These are phyloP conservation scores for Fusarium sp. DNA, from an alignment of 2,329 filamentous ascomycete species.

Conservation along the genomic window DNA sequence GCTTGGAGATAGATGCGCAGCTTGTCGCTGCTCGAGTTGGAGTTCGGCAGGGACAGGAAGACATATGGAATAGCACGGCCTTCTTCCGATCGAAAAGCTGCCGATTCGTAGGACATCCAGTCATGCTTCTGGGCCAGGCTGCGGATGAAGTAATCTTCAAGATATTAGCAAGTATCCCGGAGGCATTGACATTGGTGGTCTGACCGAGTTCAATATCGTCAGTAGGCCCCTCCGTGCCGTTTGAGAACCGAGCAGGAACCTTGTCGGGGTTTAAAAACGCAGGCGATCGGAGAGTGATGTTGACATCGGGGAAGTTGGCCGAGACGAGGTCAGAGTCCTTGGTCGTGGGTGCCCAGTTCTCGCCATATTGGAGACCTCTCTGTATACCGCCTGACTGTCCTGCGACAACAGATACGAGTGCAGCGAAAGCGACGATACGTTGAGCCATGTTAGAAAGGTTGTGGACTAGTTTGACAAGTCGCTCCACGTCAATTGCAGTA, in stretches of 20 bases:
- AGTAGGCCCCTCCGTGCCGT: constrained; percentile 4
- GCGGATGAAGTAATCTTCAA: constrained; percentile 4
- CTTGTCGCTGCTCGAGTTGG: not conserved
- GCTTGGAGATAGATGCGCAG: constrained; percentile 3
- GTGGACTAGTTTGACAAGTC: accelerated
- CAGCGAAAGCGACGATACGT: accelerated
- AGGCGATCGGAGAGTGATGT: constrained; percentile 13
- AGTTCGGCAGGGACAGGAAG: not conserved
- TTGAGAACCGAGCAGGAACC: not conserved
- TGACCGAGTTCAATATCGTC: constrained; percentile 2
- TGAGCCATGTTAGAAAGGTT: not conserved
- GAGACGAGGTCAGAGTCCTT: constrained; percentile 10
- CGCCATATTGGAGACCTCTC: constrained; percentile 15
- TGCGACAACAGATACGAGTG: not conserved
- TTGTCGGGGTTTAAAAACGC: not conserved
- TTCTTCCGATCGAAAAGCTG: constrained; percentile 7
- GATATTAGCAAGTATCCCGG: accelerated
- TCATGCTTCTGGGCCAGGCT: not conserved
- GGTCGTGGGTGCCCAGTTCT: constrained; percentile 4
- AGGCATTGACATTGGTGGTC: accelerated
- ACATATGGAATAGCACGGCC: constrained; percentile 10
- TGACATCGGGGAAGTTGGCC: constrained; percentile 7
- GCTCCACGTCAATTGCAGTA: accelerated
- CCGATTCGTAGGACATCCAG: constrained; percentile 2
- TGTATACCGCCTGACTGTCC: constrained; percentile 5